These are phyloP conservation scores for Backusella westeae DNA, from an alignment of 192 early-diverging fungal genomes.

Conservation along the genomic window DNA sequence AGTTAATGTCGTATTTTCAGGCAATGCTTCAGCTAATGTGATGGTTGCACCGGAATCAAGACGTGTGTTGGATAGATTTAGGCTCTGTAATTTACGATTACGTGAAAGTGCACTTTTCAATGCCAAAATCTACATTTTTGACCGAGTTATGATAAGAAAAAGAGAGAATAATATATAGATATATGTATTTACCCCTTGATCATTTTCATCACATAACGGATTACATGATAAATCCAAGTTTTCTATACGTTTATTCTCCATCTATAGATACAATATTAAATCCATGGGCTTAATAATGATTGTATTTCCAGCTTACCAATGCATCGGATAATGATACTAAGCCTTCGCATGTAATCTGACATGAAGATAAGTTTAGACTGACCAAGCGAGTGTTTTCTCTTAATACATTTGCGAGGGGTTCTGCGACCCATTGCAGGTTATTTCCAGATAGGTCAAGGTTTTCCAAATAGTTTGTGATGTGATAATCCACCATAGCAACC, in stretches of 20 bases:
- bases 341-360: constrained; percentile 43
- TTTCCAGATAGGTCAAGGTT: constrained; percentile 12
- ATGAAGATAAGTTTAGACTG: constrained; percentile 28
- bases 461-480: not conserved
- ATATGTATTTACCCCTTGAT: constrained; percentile 20
- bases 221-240: constrained; percentile 19
- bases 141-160: not conserved
- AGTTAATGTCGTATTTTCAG: constrained; percentile 66
- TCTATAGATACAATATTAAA: not conserved
- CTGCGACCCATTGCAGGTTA: not conserved
- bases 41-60: constrained; percentile 54
- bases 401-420: not conserved
- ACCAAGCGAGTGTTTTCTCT: not conserved
- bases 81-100: not conserved
- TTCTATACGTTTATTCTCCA: constrained; percentile 10
- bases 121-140: constrained; percentile 2
- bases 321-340: constrained; percentile 41
- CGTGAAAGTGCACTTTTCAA: constrained; percentile 19
- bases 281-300: not conserved
- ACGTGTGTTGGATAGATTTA: constrained; percentile 19
- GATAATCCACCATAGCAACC: constrained; percentile 37
- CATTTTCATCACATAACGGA: constrained; percentile 13
- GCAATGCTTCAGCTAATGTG: constrained; percentile 78
- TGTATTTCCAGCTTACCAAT: constrained; percentile 32
- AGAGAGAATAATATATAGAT: not conserved